Conservation (phyloP, 192 early-diverging fungal genomes). For the Backusella sp. region DNA sequence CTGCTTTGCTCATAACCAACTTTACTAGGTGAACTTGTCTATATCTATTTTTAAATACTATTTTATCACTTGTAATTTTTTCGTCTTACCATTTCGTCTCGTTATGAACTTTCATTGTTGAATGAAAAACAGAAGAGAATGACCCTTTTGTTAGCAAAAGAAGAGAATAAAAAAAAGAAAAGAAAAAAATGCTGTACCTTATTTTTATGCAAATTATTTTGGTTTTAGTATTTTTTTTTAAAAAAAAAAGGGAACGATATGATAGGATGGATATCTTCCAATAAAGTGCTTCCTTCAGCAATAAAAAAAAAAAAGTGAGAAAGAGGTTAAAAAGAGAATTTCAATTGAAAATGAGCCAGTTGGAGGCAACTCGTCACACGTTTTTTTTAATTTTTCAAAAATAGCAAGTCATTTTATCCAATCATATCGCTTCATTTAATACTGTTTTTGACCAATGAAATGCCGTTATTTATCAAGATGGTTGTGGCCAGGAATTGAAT, state of each 20-base stretch:
- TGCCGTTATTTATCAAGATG: neutral
- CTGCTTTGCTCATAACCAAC: neutral
- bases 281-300: neutral
- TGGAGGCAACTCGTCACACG: neutral
- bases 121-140: neutral
- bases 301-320: neutral
- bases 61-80: neutral
- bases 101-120: neutral
- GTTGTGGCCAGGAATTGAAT: neutral
- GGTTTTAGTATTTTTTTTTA: neutral
- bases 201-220: neutral
- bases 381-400: neutral
- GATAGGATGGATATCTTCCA: conserved; percentile 4
- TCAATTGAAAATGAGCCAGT: neutral
- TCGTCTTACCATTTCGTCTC: neutral
- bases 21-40: neutral
- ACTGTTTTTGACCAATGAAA: neutral
- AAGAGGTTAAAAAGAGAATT: neutral
- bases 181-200: neutral
- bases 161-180: neutral
- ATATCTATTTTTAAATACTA: neutral
- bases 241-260: neutral
- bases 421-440: neutral
- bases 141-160: neutral
- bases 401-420: neutral